Percentiles rank a stretch among this genome's conserved stretches.
Conservation (phyloP, 2,329 filamentous ascomycete genomes). For the Ophiocordyceps robertsii region DNA sequence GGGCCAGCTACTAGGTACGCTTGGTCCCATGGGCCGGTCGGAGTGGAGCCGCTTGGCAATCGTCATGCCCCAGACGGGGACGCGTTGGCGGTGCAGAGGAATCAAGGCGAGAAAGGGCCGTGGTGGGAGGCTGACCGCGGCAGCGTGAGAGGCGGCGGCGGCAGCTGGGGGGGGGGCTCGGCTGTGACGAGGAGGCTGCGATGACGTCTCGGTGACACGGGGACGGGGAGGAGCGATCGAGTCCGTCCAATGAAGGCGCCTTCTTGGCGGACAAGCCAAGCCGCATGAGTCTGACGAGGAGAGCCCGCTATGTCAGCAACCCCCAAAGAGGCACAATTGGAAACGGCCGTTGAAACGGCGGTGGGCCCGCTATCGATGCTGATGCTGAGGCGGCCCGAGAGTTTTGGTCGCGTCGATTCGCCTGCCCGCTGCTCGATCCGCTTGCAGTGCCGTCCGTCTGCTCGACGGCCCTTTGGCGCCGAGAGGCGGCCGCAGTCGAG, state of each 20-base stretch:
- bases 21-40: neutral
- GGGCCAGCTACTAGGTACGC: neutral
- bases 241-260: neutral
- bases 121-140: too few species aligned
- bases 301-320: neutral
- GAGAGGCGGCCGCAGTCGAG: too few species aligned
- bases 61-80: neutral
- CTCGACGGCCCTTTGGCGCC: too few species aligned
- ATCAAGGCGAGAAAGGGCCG: neutral
- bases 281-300: neutral
- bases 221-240: neutral
- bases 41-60: conserved; percentile 38
- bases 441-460: too few species aligned
- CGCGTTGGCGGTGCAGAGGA: neutral
- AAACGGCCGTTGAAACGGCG: neutral
- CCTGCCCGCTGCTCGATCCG: too few species aligned
- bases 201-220: neutral
- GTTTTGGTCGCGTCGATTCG: too few species aligned
- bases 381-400: too few species aligned
- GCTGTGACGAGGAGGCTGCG: neutral
- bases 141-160: too few species aligned
- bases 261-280: neutral
- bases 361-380: neutral
- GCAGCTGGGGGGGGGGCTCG: too few species aligned
- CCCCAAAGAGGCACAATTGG: neutral